Evolutionary conservation across 805 yeast species (phyloP), one percentile per base, ranked within the genome.

Genomic region (Pichia pseudocactophila): DNA sequence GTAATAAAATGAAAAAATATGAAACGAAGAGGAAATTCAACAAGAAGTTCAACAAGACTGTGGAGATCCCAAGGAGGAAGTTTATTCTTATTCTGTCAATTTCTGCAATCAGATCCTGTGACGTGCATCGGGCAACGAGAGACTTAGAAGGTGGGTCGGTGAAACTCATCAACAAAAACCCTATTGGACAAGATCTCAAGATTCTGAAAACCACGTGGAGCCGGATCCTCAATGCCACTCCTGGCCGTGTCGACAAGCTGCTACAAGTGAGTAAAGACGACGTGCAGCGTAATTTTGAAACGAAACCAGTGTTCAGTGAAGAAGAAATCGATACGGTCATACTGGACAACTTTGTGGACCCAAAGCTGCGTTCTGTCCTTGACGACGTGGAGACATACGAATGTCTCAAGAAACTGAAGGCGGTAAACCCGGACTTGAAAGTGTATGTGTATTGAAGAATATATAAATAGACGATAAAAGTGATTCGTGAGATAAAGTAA

Each of bases 31-130:
- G 50, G 46, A 41, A 61, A 46, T 54, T 59, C 53, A 50, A 40
- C 17, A 52, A 47, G 22, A 55, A 68, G 58, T 50, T 35, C 19
- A 42, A 39, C 3, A 39, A 40, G 52, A 43, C 36, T 1, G 52
- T 50, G 16, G 50, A 53, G 13, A 28, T 39, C 27, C 51, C 49
- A 13, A 67, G 63, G 27, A 60, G 72, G 25, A 70, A 72, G 41
- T 65, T 71, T 62, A 57, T 77, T 49, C 61, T 80, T 13, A 61
- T 80, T 2, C 53, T 82, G 13, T 72, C 89, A 0, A 73, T 82
- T 68, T 85, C 95, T 0, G 92, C 95, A 10, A 66, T 87, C 19
- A 71, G 97, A 50, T 92, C 87, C 2, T 90, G 96, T 54, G 96
- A 89, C 53, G 71, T 87, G 2, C 81, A 74, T 55, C 73, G 95